Percentiles rank a stretch among this genome's conserved stretches.
Conservation (phyloP, 345 rosid species). For the Limnanthes douglasii region DNA sequence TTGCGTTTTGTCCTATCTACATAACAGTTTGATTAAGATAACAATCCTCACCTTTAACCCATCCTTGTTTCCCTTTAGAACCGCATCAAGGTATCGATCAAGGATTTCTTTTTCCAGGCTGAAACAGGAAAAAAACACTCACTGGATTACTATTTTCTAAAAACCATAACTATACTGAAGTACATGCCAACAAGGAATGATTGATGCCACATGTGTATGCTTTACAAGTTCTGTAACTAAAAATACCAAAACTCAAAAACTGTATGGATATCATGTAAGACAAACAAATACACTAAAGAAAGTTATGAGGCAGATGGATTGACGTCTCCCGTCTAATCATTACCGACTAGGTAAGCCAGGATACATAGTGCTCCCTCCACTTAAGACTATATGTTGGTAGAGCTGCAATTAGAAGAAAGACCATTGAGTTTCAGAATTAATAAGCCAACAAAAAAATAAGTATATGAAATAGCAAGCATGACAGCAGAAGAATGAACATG, state of each 20-base stretch:
- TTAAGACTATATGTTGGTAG: slow-evolving; percentile 92
- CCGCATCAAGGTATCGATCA: slow-evolving; percentile 78
- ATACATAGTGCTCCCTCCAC: slow-evolving; percentile 99
- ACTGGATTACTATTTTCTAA: background rate
- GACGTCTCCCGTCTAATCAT: background rate
- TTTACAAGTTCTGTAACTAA: too few relatives aligned
- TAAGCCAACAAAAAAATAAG: too few relatives aligned
- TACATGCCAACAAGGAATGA: slow-evolving; percentile 1
- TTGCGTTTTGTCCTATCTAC: too few relatives aligned
- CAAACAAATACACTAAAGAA: background rate
- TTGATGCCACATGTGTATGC: background rate
- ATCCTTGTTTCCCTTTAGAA: slow-evolving; percentile 92
- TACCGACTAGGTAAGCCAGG: slow-evolving; percentile 99
- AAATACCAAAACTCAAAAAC: too few relatives aligned
- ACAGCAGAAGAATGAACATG: too few relatives aligned
- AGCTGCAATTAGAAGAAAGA: slow-evolving; percentile 43
- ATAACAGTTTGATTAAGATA: background rate
- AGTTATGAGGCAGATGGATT: slow-evolving; percentile 2
- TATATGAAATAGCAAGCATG: too few relatives aligned
- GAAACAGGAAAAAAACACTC: slow-evolving; percentile 15
- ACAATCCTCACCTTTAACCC: slow-evolving; percentile 65
- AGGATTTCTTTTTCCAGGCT: slow-evolving; percentile 90
- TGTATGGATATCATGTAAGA: too few relatives aligned
- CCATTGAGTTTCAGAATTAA: slow-evolving; percentile 1
- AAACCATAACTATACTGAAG: slow-evolving; percentile 1